phyloP scores from a whole-genome alignment of 441 rosid genomes.

The Arabidopsis hybrid region DNA sequence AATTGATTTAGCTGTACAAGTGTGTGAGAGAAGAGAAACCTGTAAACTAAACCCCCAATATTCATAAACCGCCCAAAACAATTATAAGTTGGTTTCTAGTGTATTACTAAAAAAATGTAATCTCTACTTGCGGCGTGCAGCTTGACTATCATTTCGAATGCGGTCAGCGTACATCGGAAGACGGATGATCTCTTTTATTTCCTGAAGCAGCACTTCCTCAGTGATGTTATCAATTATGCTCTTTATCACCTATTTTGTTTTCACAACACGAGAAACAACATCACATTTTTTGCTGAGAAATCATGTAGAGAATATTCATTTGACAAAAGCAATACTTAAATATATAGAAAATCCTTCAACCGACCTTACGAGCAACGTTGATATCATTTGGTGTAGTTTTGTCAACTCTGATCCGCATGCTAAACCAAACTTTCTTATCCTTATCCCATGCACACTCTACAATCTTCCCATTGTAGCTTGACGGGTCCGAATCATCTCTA shows the following conservation, averaged over 20 bases:
- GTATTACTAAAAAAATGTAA: no score
- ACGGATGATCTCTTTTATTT: slow-evolving; percentile 77
- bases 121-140: slow-evolving; percentile 38
- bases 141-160: slow-evolving; percentile 61
- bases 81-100: not conserved
- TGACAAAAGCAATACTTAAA: not conserved
- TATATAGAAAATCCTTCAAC: not conserved
- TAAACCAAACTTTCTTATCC: slow-evolving; percentile 70
- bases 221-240: slow-evolving; percentile 94
- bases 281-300: not conserved
- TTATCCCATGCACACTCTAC: slow-evolving; percentile 87
- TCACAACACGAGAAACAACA: not conserved
- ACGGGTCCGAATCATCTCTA: slow-evolving; percentile 71
- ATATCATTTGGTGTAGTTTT: slow-evolving; percentile 88
- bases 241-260: slow-evolving; percentile 72
- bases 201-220: slow-evolving; percentile 79
- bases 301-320: not conserved
- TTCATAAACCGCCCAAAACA: not conserved
- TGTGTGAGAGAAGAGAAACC: not conserved
- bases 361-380: slow-evolving; percentile 87
- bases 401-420: slow-evolving; percentile 83
- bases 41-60: not conserved
- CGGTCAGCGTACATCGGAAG: slow-evolving; percentile 98
- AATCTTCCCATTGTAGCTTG: slow-evolving; percentile 76
- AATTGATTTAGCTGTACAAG: slow-evolving; percentile 3